Evolutionary conservation across 176 grass and related monocot genomes (phyloP).

Genomic region (Aegilops bicornis): DNA sequence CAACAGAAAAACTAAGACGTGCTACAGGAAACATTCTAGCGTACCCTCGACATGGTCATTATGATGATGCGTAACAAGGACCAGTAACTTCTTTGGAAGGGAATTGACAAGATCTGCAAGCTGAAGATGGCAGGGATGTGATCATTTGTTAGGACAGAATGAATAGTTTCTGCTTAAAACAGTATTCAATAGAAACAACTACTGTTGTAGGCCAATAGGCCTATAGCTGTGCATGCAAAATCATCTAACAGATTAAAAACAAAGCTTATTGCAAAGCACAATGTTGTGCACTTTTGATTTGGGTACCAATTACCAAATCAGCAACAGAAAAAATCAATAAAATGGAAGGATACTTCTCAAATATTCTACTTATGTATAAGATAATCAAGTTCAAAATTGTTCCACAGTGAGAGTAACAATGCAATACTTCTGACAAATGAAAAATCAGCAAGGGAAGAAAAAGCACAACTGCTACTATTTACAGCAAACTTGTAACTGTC

Average conservation of each 20-base stretch:
- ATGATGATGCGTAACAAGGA: constrained; percentile 98
- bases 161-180: constrained; percentile 13
- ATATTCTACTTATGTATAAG: not conserved
- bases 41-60: constrained; percentile 88
- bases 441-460: not conserved
- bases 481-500: not conserved
- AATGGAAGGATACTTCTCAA: not conserved
- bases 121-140: constrained; percentile 51
- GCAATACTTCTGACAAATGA: not conserved
- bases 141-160: not conserved
- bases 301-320: not conserved
- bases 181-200: constrained; percentile 7
- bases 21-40: not conserved
- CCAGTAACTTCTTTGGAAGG: constrained; percentile 82
- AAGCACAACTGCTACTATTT: not conserved
- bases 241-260: not conserved
- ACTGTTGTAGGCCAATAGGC: not conserved
- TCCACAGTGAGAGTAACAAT: not conserved
- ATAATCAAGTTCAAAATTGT: not conserved
- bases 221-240: not conserved
- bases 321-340: not conserved
- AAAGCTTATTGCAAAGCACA: not conserved
- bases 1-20: constrained; percentile 7
- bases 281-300: not conserved
- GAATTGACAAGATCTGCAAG: constrained; percentile 76